Evolutionary conservation across 73 alveolate species (phyloP).

Genomic region (Paramecium pentaurelia): DNA sequence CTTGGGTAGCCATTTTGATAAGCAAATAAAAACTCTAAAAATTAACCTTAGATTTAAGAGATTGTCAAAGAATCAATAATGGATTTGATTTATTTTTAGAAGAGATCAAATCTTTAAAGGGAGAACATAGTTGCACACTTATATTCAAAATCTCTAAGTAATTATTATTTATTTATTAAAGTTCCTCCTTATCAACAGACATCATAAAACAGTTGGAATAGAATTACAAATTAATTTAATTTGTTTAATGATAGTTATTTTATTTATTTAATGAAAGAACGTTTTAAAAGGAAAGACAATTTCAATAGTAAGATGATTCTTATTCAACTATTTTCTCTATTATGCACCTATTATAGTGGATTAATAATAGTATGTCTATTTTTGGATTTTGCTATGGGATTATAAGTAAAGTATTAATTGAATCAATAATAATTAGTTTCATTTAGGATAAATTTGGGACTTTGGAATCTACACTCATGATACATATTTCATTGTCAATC

Average conservation of each 20-base stretch:
- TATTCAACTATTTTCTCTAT: neutral
- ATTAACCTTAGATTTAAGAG: neutral
- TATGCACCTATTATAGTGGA: neutral
- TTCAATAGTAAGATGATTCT: neutral
- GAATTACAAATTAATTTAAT: neutral
- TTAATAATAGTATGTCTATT: neutral
- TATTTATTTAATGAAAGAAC: neutral
- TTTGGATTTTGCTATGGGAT: conserved; percentile 21
- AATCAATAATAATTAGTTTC: neutral
- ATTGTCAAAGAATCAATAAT: neutral
- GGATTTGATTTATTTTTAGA: neutral
- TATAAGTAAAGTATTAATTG: conserved; percentile 5
- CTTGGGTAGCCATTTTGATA: neutral
- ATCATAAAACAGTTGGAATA: neutral
- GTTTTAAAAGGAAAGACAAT: neutral
- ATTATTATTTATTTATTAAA: neutral
- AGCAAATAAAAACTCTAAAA: neutral
- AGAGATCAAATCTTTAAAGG: neutral
- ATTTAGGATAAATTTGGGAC: conserved; percentile 25
- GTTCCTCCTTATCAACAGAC: neutral
- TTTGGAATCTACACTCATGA: neutral
- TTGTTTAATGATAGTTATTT: neutral
- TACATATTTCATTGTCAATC: neutral
- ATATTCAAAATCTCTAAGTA: neutral
- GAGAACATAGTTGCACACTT: neutral